Evolutionary conservation across 345 rosid species (phyloP).

Genomic region (Arabis alpina): DNA sequence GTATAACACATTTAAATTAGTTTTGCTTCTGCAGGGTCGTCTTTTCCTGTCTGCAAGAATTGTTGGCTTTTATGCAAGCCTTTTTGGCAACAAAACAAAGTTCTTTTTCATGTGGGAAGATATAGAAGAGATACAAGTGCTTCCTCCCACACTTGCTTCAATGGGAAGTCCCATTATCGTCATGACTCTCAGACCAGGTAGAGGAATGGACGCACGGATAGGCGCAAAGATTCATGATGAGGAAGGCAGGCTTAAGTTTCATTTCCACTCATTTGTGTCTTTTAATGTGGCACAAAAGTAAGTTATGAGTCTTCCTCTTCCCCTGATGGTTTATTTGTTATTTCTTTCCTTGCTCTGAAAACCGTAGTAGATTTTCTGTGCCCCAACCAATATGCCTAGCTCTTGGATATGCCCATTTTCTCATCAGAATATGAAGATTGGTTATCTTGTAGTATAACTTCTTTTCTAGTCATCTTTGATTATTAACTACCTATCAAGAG

Average conservation of each 20-base stretch:
- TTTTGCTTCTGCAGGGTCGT: slow-evolving; percentile 67
- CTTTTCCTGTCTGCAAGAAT: slow-evolving; percentile 90
- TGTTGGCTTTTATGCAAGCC: slow-evolving; percentile 89
- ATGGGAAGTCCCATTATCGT: slow-evolving; percentile 93
- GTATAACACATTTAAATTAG: background rate
- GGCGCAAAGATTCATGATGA: slow-evolving; percentile 89
- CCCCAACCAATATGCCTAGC: slow-evolving; percentile 13
- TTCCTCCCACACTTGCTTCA: slow-evolving; percentile 81
- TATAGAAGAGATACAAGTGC: slow-evolving; percentile 81
- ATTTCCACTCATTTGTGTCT: slow-evolving; percentile 96
- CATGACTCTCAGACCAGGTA: slow-evolving; percentile 74
- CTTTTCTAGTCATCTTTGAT: slow-evolving; percentile 6
- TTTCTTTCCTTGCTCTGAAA: background rate
- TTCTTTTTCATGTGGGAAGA: slow-evolving; percentile 99
- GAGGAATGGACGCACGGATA: slow-evolving; percentile 87
- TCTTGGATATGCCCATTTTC: slow-evolving; percentile 12
- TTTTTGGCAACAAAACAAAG: slow-evolving; percentile 90
- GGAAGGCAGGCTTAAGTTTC: slow-evolving; percentile 93
- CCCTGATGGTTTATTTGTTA: background rate
- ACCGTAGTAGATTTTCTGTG: slow-evolving; percentile 15
- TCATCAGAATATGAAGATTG: background rate
- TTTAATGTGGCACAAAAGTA: slow-evolving; percentile 87
- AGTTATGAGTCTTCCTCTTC: slow-evolving; percentile 34
- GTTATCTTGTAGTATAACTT: slow-evolving; percentile 15
- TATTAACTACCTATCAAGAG: slow-evolving; percentile 15